Evolutionary conservation across 192 early-diverging fungal genomes (phyloP).

Genomic region (Podila clonocystis): DNA sequence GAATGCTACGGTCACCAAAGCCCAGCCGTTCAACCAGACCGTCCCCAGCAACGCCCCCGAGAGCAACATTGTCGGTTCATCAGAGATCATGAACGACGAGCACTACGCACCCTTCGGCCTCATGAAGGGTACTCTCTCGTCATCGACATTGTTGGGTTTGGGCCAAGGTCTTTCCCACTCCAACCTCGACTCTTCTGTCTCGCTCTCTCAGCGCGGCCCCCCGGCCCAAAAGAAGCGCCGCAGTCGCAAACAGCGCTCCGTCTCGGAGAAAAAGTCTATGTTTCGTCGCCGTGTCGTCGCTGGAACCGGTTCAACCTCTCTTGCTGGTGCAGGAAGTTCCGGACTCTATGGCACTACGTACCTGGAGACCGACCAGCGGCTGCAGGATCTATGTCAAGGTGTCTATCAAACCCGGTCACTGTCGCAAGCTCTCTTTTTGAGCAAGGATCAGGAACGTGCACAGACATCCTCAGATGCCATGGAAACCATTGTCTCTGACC

Average conservation of each 20-base stretch:
- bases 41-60: not conserved
- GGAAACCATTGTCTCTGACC: conserved; percentile 5
- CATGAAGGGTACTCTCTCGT: not conserved
- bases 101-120: not conserved
- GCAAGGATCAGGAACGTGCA: not conserved
- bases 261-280: not conserved
- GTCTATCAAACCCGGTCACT: conserved; percentile 11
- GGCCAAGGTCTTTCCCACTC: not conserved
- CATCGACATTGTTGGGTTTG: not conserved
- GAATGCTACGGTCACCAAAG: not conserved
- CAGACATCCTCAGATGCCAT: not conserved
- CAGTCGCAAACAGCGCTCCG: conserved; percentile 3
- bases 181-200: not conserved
- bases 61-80: not conserved
- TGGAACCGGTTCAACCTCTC: not conserved
- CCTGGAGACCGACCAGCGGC: not conserved
- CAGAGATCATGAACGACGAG: not conserved
- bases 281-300: conserved; percentile 2
- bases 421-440: conserved; percentile 2
- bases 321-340: not conserved
- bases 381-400: conserved; percentile 7
- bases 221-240: conserved; percentile 6
- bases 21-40: conserved; percentile 1
- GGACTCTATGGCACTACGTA: not conserved
- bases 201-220: not conserved